Evolutionary conservation across 306 rosid genomes (phyloP).

Genomic region (Delonix regia): DNA sequence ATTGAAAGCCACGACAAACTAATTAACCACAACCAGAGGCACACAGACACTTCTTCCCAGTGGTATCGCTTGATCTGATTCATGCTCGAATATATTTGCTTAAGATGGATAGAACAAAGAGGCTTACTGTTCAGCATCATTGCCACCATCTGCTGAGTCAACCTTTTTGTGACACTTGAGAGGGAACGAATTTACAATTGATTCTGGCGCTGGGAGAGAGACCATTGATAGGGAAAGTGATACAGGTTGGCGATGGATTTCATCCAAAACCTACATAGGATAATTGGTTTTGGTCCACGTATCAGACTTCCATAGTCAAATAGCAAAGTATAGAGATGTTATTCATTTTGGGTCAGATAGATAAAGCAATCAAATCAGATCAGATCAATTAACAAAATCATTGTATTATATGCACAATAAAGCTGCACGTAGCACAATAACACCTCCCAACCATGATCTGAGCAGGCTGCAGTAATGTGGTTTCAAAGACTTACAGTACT

Average conservation of each 20-base stretch:
- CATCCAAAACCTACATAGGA: constrained; percentile 84
- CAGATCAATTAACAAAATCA: constrained; percentile 16
- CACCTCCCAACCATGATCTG: constrained; percentile 6
- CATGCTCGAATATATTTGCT: not conserved
- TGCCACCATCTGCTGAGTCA: constrained; percentile 49
- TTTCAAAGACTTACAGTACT: not conserved
- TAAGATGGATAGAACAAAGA: not conserved
- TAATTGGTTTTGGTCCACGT: constrained; percentile 30
- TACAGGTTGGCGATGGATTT: constrained; percentile 87
- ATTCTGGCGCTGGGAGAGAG: constrained; percentile 92
- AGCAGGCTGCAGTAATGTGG: constrained; percentile 2
- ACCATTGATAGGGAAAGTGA: constrained; percentile 82
- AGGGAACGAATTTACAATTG: constrained; percentile 87
- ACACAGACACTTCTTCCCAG: not conserved
- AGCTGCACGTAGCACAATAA: constrained; percentile 23
- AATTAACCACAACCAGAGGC: constrained; percentile 9
- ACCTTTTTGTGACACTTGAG: constrained; percentile 71
- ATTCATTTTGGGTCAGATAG: constrained; percentile 19
- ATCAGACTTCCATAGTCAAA: constrained; percentile 16
- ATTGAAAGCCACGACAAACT: not conserved
- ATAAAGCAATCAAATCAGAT: constrained; percentile 4
- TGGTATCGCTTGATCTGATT: not conserved
- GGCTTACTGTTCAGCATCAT: constrained; percentile 76
- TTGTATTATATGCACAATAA: constrained; percentile 15
- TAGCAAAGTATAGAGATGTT: not conserved